These are phyloP conservation scores for Baorangia bicolor DNA, from an alignment of 768 basidiomycete species.

Conservation along the genomic window DNA sequence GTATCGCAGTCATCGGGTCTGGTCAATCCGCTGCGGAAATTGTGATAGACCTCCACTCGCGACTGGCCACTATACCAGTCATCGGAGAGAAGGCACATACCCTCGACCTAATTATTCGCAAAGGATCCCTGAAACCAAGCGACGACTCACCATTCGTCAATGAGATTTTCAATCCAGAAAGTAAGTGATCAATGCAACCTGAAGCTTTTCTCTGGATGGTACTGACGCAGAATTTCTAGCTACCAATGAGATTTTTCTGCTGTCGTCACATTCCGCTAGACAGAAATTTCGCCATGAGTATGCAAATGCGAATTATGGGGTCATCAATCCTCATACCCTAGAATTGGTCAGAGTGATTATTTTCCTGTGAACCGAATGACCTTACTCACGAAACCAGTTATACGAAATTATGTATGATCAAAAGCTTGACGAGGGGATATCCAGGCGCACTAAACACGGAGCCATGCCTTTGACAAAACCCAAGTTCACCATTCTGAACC, in stretches of 20 bases:
- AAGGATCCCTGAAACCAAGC: slow-evolving; percentile 49
- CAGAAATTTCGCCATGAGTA: slow-evolving; percentile 43
- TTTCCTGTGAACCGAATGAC: neutral
- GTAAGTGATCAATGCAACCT: slow-evolving; percentile 27
- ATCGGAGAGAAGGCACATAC: slow-evolving; percentile 31
- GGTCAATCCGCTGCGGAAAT: slow-evolving; percentile 52
- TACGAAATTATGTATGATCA: slow-evolving; percentile 53
- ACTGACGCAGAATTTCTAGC: slow-evolving; percentile 26
- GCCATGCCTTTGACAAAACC: slow-evolving; percentile 15
- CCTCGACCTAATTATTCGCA: slow-evolving; percentile 51
- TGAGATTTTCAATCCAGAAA: slow-evolving; percentile 51
- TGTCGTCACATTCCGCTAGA: slow-evolving; percentile 37
- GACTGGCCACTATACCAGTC: slow-evolving; percentile 35
- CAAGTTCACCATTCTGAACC: slow-evolving; percentile 38
- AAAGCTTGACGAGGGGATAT: slow-evolving; percentile 43
- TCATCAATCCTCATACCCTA: slow-evolving; percentile 50
- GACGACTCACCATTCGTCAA: slow-evolving; percentile 55
- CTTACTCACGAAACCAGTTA: slow-evolving; percentile 32
- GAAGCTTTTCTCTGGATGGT: neutral
- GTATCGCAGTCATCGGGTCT: slow-evolving; percentile 47
- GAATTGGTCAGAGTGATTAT: slow-evolving; percentile 34
- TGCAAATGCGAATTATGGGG: slow-evolving; percentile 51
- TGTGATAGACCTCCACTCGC: slow-evolving; percentile 42
- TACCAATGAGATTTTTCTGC: slow-evolving; percentile 40
- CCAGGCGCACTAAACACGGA: slow-evolving; percentile 31